Conservation (phyloP, 352 stramenopile genomes). For the Phytophthora syringae region DNA sequence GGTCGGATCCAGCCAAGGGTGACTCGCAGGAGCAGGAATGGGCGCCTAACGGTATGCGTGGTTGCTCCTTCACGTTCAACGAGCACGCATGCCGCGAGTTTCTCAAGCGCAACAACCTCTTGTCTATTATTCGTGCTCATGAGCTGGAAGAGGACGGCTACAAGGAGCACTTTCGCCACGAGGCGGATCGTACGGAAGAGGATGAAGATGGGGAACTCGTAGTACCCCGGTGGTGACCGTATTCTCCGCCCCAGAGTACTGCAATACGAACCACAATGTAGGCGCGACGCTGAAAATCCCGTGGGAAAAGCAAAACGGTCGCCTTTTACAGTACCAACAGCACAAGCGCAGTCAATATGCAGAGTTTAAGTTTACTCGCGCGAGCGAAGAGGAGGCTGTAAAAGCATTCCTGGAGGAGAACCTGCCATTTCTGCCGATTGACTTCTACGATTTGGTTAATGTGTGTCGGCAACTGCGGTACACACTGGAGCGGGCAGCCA, state of each 20-base stretch:
- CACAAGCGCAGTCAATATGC: slow-evolving; percentile 69
- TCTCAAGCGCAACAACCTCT: slow-evolving; percentile 64
- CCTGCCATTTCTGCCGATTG: slow-evolving; percentile 76
- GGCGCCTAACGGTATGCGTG: slow-evolving; percentile 68
- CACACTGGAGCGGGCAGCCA: slow-evolving; percentile 49
- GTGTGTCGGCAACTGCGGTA: slow-evolving; percentile 65
- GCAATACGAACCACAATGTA: slow-evolving; percentile 85
- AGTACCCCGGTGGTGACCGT: slow-evolving; percentile 75
- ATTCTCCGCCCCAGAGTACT: slow-evolving; percentile 88
- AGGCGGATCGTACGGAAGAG: slow-evolving; percentile 17
- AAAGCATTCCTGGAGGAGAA: slow-evolving; percentile 58
- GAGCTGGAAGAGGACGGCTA: slow-evolving; percentile 83
- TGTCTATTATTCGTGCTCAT: slow-evolving; percentile 80
- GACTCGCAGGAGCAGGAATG: slow-evolving; percentile 53
- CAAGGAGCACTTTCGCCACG: slow-evolving; percentile 70
- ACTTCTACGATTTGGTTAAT: slow-evolving; percentile 78
- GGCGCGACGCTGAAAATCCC: slow-evolving; percentile 75
- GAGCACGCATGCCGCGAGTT: slow-evolving; percentile 70
- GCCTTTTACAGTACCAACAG: slow-evolving; percentile 67
- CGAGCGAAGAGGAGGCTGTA: slow-evolving; percentile 66
- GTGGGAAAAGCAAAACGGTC: slow-evolving; percentile 46
- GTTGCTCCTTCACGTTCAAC: slow-evolving; percentile 87
- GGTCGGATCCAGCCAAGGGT: slow-evolving; percentile 98
- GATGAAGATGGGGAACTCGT: slow-evolving; percentile 18
- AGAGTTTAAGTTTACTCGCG: slow-evolving; percentile 57